These are phyloP conservation scores for Powellomyces hirtus DNA, from an alignment of 192 early-diverging fungal species.

Conservation along the genomic window DNA sequence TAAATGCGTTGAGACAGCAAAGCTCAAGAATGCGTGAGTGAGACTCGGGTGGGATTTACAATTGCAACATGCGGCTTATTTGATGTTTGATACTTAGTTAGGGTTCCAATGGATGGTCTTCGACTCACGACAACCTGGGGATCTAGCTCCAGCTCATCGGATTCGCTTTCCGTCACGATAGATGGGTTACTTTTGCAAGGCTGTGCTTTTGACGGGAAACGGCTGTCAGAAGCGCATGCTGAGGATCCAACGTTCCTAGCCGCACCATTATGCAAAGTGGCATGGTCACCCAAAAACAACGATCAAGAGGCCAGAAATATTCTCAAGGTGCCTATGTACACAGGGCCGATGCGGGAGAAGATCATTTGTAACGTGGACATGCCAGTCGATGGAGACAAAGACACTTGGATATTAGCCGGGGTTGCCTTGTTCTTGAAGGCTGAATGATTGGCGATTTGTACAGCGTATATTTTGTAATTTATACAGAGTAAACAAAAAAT, in stretches of 20 bases:
- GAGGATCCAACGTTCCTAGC: constrained; percentile 41
- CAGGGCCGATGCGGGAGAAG: constrained; percentile 35
- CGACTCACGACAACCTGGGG: constrained; percentile 41
- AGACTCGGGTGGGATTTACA: too few species aligned
- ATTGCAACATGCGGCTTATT: neutral
- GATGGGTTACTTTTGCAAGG: constrained; percentile 50
- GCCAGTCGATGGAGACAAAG: constrained; percentile 32
- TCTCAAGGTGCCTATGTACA: constrained; percentile 46
- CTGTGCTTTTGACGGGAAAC: constrained; percentile 43
- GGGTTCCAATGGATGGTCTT: constrained; percentile 48
- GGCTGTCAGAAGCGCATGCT: constrained; percentile 34
- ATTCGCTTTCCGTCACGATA: constrained; percentile 29
- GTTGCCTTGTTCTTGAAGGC: constrained; percentile 43
- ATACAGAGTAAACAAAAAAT: too few species aligned
- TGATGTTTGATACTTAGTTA: constrained; percentile 19
- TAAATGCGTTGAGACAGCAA: constrained; percentile 53
- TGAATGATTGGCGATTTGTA: neutral
- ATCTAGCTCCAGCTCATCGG: constrained; percentile 2
- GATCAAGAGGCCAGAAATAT: neutral
- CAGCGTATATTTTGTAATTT: too few species aligned
- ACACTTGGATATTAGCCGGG: constrained; percentile 48
- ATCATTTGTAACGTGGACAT: constrained; percentile 36
- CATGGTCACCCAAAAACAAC: constrained; percentile 40
- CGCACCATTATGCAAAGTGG: constrained; percentile 44
- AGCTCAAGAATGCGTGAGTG: constrained; percentile 47